These are phyloP conservation scores for Kuraishia ogatae DNA, from an alignment of 805 yeast species.

Conservation along the genomic window DNA sequence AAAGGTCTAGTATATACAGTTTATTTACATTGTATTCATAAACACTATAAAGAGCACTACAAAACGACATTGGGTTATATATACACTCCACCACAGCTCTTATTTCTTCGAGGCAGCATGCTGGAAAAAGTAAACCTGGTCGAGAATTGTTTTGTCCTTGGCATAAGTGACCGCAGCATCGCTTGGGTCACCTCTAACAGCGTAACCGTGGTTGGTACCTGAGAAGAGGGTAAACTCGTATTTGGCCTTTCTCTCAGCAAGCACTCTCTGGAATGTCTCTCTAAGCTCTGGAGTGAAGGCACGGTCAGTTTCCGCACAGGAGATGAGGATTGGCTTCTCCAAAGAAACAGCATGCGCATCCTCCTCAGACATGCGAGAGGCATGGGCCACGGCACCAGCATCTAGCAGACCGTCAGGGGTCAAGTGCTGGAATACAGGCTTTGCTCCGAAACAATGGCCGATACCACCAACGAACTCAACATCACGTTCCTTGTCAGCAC, in stretches of 20 bases:
- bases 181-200: constrained; percentile 65
- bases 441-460: constrained; percentile 87
- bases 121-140: constrained; percentile 29
- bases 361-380: constrained; percentile 61
- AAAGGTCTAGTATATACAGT: neutral
- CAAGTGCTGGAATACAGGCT: constrained; percentile 48
- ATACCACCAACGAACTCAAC: constrained; percentile 24
- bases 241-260: constrained; percentile 41
- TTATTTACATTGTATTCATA: too few species aligned
- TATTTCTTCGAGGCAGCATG: neutral
- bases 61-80: too few species aligned
- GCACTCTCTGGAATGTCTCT: constrained; percentile 42
- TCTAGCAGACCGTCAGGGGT: constrained; percentile 27
- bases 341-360: constrained; percentile 46
- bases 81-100: too few species aligned
- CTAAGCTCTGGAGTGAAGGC: constrained; percentile 60
- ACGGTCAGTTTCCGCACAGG: constrained; percentile 67
- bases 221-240: constrained; percentile 57
- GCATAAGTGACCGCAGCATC: constrained; percentile 51
- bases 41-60: too few species aligned
- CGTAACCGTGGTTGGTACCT: constrained; percentile 69
- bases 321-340: constrained; percentile 52
- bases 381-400: constrained; percentile 80
- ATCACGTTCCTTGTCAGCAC: neutral
- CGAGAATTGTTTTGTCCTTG: constrained; percentile 51